Percentiles rank a stretch among this genome's conserved stretches.
Conservation (phyloP, 129 eudicot species). For the Smallanthus sonchifolius region DNA sequence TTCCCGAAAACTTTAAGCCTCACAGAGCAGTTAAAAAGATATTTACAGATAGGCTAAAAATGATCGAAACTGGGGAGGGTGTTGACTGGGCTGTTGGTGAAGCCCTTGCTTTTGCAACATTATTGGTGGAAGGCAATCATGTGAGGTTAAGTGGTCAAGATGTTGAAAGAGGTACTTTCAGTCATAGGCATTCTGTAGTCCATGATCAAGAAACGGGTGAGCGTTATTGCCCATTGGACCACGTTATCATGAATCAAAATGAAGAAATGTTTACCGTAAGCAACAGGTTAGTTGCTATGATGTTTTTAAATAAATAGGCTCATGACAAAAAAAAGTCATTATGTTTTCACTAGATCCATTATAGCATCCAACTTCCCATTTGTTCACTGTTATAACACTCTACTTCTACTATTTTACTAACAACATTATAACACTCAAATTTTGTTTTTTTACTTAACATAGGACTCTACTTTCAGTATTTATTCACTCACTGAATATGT, state of each 20-base stretch:
- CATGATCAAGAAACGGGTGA: conserved; percentile 97
- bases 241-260: conserved; percentile 64
- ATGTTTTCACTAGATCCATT: neutral
- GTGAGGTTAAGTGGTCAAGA: conserved; percentile 96
- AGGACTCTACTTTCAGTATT: neutral
- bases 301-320: neutral
- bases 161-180: conserved; percentile 96
- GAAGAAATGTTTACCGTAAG: conserved; percentile 95
- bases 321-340: neutral
- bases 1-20: conserved; percentile 80
- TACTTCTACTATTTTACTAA: neutral
- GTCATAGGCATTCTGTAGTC: conserved; percentile 84
- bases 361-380: neutral
- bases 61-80: conserved; percentile 51
- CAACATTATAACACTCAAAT: neutral
- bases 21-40: conserved; percentile 88
- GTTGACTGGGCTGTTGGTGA: conserved; percentile 97
- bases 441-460: too few relatives aligned
- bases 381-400: neutral
- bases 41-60: conserved; percentile 69
- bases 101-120: conserved; percentile 95
- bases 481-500: neutral
- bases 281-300: conserved; percentile 63
- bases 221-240: conserved; percentile 79
- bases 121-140: conserved; percentile 91